phyloP scores from a whole-genome alignment of 768 basidiomycete species.

The Strobilomyces echinocephalus region DNA sequence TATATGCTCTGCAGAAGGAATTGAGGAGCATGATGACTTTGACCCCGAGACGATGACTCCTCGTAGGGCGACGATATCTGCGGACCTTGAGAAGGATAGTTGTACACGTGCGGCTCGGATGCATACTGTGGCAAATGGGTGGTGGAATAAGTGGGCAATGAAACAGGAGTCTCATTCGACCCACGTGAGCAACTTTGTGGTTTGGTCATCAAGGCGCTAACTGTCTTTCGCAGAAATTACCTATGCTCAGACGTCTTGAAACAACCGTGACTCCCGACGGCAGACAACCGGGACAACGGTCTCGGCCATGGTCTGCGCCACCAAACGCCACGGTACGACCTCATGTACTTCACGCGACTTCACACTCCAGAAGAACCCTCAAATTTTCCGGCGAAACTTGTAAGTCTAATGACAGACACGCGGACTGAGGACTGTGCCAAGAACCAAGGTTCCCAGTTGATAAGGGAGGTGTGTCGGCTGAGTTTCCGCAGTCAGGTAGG shows the following conservation, averaged over 20 bases:
- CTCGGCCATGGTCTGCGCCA: constrained; percentile 25
- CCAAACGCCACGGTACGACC: constrained; percentile 17
- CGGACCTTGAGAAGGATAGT: constrained; percentile 22
- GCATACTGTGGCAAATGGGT: constrained; percentile 41
- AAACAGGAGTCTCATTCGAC: constrained; percentile 16
- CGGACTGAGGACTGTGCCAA: constrained; percentile 6
- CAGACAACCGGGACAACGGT: constrained; percentile 31
- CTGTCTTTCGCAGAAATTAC: constrained; percentile 27
- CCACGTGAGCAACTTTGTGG: constrained; percentile 18
- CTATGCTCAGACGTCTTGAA: constrained; percentile 39
- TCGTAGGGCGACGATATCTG: constrained; percentile 23
- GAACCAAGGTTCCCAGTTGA: background rate
- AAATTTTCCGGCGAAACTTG: constrained; percentile 7
- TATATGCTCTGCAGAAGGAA: constrained; percentile 42
- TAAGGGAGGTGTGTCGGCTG: constrained; percentile 4
- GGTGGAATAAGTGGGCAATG: constrained; percentile 50
- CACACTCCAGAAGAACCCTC: constrained; percentile 18
- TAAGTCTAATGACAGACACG: constrained; percentile 10
- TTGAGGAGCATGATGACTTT: constrained; percentile 33
- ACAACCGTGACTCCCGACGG: constrained; percentile 46
- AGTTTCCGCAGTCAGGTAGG: constrained; percentile 14
- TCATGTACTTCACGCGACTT: constrained; percentile 14
- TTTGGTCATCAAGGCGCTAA: constrained; percentile 8
- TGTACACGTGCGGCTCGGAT: constrained; percentile 29
- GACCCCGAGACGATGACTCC: constrained; percentile 32